phyloP scores from a whole-genome alignment of 495 filamentous ascomycete genomes.

The Xylaria palmicola region DNA sequence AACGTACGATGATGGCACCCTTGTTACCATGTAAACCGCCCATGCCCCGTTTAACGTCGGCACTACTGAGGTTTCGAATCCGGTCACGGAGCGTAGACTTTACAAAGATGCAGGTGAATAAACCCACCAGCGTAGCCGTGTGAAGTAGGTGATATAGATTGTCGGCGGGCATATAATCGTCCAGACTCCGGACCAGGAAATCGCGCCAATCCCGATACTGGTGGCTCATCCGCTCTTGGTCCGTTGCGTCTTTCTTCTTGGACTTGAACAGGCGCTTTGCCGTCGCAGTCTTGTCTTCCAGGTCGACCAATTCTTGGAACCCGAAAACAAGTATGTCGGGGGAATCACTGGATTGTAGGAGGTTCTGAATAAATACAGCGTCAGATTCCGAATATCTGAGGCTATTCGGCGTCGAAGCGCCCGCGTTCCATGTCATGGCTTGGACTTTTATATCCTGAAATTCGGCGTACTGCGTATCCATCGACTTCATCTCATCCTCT shows the following conservation, averaged over 20 bases:
- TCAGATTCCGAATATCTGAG: conserved; percentile 67
- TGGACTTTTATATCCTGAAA: conserved; percentile 77
- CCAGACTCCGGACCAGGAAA: conserved; percentile 74
- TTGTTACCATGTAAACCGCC: conserved; percentile 94
- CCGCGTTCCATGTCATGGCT: conserved; percentile 95
- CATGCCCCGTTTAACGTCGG: conserved; percentile 93
- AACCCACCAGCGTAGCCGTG: conserved; percentile 82
- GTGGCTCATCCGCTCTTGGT: conserved; percentile 93
- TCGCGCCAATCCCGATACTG: conserved; percentile 97
- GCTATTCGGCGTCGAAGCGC: conserved; percentile 81
- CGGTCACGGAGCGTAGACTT: conserved; percentile 71
- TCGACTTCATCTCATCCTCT: conserved; percentile 79
- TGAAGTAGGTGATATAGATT: conserved; percentile 84
- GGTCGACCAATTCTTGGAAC: conserved; percentile 94
- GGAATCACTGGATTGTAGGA: conserved; percentile 66
- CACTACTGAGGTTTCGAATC: conserved; percentile 71
- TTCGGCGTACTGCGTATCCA: conserved; percentile 76
- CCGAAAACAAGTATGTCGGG: conserved; percentile 95
- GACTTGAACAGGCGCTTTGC: conserved; percentile 77
- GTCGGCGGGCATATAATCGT: conserved; percentile 76
- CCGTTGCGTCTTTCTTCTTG: conserved; percentile 89
- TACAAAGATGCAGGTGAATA: conserved; percentile 95
- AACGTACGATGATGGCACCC: conserved; percentile 88
- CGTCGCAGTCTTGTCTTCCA: conserved; percentile 95
- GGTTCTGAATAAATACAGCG: conserved; percentile 70